These are phyloP conservation scores for Plectosphaerella cucumerina DNA, from an alignment of 2,329 filamentous ascomycete species.

Conservation along the genomic window DNA sequence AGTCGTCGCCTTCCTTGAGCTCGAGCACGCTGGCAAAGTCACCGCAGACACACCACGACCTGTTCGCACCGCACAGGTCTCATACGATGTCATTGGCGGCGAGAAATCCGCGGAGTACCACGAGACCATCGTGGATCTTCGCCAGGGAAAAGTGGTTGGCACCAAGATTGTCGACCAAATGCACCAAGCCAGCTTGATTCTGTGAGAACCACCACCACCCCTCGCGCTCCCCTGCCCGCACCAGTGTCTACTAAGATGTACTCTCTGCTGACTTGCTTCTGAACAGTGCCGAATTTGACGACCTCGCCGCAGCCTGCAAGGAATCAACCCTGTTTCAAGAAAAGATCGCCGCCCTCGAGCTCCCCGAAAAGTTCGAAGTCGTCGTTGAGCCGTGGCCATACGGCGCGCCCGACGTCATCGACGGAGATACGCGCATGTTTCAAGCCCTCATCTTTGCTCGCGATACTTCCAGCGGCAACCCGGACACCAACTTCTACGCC, in stretches of 20 bases:
- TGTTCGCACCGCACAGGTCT: constrained; percentile 29
- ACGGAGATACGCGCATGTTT: constrained; percentile 25
- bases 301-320: constrained; percentile 23
- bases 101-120: constrained; percentile 20
- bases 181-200: constrained; percentile 23
- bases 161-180: constrained; percentile 21
- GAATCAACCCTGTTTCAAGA: constrained; percentile 24
- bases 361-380: constrained; percentile 26
- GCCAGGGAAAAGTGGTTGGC: constrained; percentile 14
- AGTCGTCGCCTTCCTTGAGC: constrained; percentile 35
- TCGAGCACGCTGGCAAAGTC: constrained; percentile 29
- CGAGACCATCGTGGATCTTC: constrained; percentile 30
- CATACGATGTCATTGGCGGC: constrained; percentile 27
- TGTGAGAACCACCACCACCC: constrained; percentile 16
- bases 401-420: constrained; percentile 20
- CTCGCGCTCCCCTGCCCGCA: background rate
- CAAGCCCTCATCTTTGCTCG: constrained; percentile 27
- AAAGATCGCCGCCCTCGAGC: constrained; percentile 20
- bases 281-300: constrained; percentile 27
- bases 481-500: constrained; percentile 45
- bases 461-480: constrained; percentile 22
- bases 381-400: constrained; percentile 41
- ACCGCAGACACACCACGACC: constrained; percentile 19
- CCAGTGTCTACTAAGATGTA: too few species aligned
- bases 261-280: background rate